Base-by-base conservation (phyloP, 2,329 filamentous ascomycete genomes). In the Neurospora crassa region DNA sequence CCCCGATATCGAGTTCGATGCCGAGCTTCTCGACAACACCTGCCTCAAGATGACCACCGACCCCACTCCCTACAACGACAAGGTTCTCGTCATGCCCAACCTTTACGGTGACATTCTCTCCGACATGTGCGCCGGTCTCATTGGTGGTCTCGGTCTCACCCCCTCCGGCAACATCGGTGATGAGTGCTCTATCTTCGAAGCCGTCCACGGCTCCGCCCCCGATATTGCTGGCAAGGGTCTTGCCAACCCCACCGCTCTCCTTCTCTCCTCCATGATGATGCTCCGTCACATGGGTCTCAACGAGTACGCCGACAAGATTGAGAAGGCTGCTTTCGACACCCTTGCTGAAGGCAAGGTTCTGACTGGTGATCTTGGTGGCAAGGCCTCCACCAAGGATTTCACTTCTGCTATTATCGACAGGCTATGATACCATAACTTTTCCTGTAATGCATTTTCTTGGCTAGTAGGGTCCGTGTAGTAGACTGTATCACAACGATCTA, bases 121-220 rank as follows among this genome's bases (percentile, higher is more conserved):
- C 80, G 96, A 99, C 83, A 97, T 98, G 93, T 98, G 96, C 87
- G 96, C 96, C 79, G 96, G 96, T 85, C 88, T 99, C 77, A 98
- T 99, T 79, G 96, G 96, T 82, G 96, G 96, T 84, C 92, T 99
- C 75, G 96, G 96, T 82, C 90, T 99, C 69, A 97, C 96, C 47
- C 96, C 96, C 76, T 98, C 95, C 47, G 96, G 95, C 80, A 99
- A 99, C 89, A 98, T 97, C 80, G 96, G 94, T 83, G 94, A 97
- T 84, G 92, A 97, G 87, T 98, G 94, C 91, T 97, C 93, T 82
- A 97, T 98, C 86, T 99, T 99, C 86, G 96, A 99, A 87, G 96
- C 96, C 79, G 96, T 99, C 79, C 96, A 99, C 87, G 95, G 95
- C 78, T 97, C 94, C 76, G 95, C 95, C 73, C 95, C 95, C 73